Evolutionary conservation across 2,329 filamentous ascomycete species (phyloP).

Genomic region (Bertia moriformis): DNA sequence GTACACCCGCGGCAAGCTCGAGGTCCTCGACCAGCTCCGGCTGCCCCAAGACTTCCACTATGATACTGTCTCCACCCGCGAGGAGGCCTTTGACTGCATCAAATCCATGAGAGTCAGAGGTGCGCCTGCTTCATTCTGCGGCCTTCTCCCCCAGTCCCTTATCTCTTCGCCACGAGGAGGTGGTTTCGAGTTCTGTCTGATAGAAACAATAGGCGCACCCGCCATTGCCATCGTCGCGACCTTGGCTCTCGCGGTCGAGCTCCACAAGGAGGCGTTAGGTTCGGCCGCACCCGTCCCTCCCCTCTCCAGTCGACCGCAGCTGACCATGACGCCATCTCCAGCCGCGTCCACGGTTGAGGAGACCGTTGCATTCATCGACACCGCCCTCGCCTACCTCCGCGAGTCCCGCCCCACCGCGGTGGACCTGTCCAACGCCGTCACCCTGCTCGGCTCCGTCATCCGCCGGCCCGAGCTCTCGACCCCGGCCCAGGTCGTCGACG

Average conservation of each 20-base stretch:
- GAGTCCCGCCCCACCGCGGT: slow-evolving; percentile 87
- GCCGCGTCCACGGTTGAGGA: slow-evolving; percentile 32
- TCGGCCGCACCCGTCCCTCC: too few relatives aligned
- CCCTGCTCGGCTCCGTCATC: slow-evolving; percentile 58
- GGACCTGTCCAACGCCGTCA: slow-evolving; percentile 79
- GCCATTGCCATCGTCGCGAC: slow-evolving; percentile 97
- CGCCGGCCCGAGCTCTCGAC: slow-evolving; percentile 25
- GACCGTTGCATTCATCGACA: slow-evolving; percentile 57
- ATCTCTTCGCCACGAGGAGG: not conserved
- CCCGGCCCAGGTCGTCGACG: slow-evolving; percentile 34
- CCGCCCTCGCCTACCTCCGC: slow-evolving; percentile 72
- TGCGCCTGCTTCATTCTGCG: slow-evolving; percentile 6
- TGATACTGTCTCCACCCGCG: slow-evolving; percentile 53
- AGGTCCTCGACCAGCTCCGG: slow-evolving; percentile 72
- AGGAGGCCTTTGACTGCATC: slow-evolving; percentile 72
- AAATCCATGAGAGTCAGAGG: slow-evolving; percentile 64
- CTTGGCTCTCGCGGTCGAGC: slow-evolving; percentile 72
- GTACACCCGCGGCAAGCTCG: slow-evolving; percentile 56
- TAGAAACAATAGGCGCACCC: too few relatives aligned
- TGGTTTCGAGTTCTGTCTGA: slow-evolving; percentile 8
- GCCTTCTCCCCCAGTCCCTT: slow-evolving; percentile 6
- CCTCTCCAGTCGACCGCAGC: not conserved
- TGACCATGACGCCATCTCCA: slow-evolving; percentile 14
- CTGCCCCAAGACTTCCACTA: slow-evolving; percentile 71
- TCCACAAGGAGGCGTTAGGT: slow-evolving; percentile 40